phyloP scores from a whole-genome alignment of 2,329 filamentous ascomycete genomes.

The Bipolaris cookei region DNA sequence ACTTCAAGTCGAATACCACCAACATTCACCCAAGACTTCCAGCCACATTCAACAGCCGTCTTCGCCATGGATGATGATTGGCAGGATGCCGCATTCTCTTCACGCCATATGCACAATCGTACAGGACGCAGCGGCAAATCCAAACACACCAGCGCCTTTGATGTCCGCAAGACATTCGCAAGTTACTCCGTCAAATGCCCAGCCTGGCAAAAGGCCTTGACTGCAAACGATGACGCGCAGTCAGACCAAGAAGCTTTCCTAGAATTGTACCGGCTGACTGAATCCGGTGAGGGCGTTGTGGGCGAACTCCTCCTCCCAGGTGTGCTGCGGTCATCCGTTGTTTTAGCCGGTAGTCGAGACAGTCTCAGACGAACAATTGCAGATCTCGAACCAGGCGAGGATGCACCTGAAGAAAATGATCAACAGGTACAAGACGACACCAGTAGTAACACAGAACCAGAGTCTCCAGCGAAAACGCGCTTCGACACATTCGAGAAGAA shows the following conservation, averaged over 20 bases:
- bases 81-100: slow-evolving; percentile 32
- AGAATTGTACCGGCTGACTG: slow-evolving; percentile 29
- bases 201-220: slow-evolving; percentile 22
- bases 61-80: slow-evolving; percentile 24
- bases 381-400: slow-evolving; percentile 13
- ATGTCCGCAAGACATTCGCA: slow-evolving; percentile 34
- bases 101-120: slow-evolving; percentile 37
- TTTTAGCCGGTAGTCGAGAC: slow-evolving; percentile 29
- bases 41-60: not conserved
- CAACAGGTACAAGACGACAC: slow-evolving; percentile 1
- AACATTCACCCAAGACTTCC: not conserved
- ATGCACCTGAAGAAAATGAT: not conserved
- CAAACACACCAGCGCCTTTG: slow-evolving; percentile 23
- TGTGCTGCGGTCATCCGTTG: slow-evolving; percentile 18
- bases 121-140: slow-evolving; percentile 16
- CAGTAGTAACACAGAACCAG: slow-evolving; percentile 3
- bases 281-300: slow-evolving; percentile 28
- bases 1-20: not conserved
- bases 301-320: slow-evolving; percentile 27
- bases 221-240: not conserved
- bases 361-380: slow-evolving; percentile 16
- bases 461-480: slow-evolving; percentile 14
- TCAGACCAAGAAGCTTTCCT: slow-evolving; percentile 17
- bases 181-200: slow-evolving; percentile 32
- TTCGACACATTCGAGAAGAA: slow-evolving; percentile 37